Percentiles rank a stretch among this genome's conserved stretches.
Conservation (phyloP, 1,284 basidiomycete species). For the Salmacisia buchloeana region DNA sequence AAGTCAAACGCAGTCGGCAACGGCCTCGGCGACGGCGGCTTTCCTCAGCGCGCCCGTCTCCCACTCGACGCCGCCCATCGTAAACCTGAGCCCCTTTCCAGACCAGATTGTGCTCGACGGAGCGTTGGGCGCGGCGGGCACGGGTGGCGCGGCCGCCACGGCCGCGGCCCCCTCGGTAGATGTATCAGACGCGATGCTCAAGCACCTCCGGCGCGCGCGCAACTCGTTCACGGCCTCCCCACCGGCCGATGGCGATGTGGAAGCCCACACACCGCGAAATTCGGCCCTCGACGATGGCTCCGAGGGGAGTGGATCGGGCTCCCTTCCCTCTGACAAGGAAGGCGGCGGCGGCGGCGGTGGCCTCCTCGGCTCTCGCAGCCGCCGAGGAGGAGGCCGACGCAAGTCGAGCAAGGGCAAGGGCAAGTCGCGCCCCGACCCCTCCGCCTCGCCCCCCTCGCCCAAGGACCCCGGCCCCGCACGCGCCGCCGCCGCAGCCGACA, state of each 20-base stretch:
- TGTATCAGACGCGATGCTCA: constrained; percentile 1
- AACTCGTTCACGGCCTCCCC: background rate
- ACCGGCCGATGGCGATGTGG: background rate
- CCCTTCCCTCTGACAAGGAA: background rate
- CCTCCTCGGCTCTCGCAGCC: background rate
- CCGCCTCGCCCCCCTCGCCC: too few species aligned
- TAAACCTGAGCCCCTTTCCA: constrained; percentile 1
- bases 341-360: background rate
- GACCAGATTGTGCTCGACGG: too few species aligned
- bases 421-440: too few species aligned
- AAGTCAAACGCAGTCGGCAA: background rate
- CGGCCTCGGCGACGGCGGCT: background rate
- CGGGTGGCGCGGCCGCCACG: background rate
- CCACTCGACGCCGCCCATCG: background rate
- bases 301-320: background rate
- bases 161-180: background rate
- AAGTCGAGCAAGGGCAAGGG: background rate
- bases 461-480: background rate
- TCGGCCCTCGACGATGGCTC: background rate
- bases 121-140: too few species aligned
- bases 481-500: background rate
- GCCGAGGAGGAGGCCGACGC: background rate
- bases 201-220: background rate
- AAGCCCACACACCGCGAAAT: too few species aligned
- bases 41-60: background rate